Percentiles rank a stretch among this genome's conserved stretches.
phyloP scores from a whole-genome alignment of 129 eudicot genomes.

The Apium graveolens region DNA sequence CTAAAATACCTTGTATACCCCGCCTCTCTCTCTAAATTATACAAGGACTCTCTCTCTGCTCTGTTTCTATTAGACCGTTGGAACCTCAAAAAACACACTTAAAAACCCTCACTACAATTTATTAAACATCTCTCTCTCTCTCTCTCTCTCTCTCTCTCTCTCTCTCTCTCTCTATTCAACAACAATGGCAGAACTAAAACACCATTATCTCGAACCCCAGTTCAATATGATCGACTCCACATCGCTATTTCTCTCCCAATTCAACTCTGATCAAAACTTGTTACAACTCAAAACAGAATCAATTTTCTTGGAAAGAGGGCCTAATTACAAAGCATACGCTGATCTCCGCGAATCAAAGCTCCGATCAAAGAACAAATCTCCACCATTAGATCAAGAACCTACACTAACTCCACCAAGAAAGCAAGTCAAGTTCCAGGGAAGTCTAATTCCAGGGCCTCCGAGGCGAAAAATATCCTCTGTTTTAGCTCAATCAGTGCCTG shows the following conservation, averaged over 20 bases:
- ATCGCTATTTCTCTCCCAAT: conserved; percentile 44
- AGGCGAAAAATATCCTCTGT: conserved; percentile 48
- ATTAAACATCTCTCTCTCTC: conserved; percentile 4
- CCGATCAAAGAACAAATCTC: conserved; percentile 25
- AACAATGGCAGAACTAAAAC: conserved; percentile 55
- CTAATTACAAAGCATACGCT: conserved; percentile 71
- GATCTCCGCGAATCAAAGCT: conserved; percentile 64
- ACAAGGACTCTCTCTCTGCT: neutral
- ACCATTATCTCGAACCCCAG: conserved; percentile 29
- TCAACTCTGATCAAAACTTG: conserved; percentile 22
- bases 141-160: neutral
- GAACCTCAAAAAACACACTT: conserved; percentile 12
- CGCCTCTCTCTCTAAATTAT: conserved; percentile 12
- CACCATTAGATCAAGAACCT: conserved; percentile 16
- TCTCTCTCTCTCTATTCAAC: conserved; percentile 8
- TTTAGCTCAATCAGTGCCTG: conserved; percentile 83
- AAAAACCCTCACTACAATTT: conserved; percentile 2
- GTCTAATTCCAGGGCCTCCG: conserved; percentile 10
- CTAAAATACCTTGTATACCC: neutral
- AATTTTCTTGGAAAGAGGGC: conserved; percentile 63
- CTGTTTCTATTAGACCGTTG: conserved; percentile 75
- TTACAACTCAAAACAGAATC: conserved; percentile 44
- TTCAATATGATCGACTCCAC: conserved; percentile 31
- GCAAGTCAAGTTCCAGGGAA: conserved; percentile 34
- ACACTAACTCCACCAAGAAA: conserved; percentile 39